These are phyloP conservation scores for Cordia subcordata DNA, from an alignment of 257 asterid genomes.

Conservation along the genomic window DNA sequence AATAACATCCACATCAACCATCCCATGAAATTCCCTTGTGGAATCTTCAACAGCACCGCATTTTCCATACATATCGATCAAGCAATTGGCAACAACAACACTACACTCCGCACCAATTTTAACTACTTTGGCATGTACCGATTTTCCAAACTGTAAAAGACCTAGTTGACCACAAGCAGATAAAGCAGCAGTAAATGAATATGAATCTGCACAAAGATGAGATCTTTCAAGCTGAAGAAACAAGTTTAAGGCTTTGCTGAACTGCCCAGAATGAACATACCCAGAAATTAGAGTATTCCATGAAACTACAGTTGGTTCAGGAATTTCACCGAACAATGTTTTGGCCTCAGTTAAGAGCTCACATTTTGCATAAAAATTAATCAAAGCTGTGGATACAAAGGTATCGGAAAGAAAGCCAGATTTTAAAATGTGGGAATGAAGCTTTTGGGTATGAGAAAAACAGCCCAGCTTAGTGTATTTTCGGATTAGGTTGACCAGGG, in stretches of 20 bases:
- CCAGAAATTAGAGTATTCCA: slow-evolving; percentile 90
- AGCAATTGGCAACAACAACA: slow-evolving; percentile 40
- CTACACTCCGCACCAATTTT: slow-evolving; percentile 48
- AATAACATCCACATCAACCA: slow-evolving; percentile 43
- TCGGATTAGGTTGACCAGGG: slow-evolving; percentile 52
- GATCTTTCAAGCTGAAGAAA: slow-evolving; percentile 53
- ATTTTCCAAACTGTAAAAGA: slow-evolving; percentile 41
- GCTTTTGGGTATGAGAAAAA: slow-evolving; percentile 54
- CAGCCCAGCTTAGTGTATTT: slow-evolving; percentile 31
- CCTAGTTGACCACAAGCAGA: slow-evolving; percentile 64
- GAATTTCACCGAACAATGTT: slow-evolving; percentile 56
- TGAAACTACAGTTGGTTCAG: slow-evolving; percentile 63
- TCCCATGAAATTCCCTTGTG: slow-evolving; percentile 30
- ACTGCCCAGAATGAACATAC: slow-evolving; percentile 57
- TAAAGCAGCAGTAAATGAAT: slow-evolving; percentile 64
- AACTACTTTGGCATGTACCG: slow-evolving; percentile 71
- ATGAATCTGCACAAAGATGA: slow-evolving; percentile 48
- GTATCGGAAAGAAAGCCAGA: slow-evolving; percentile 41
- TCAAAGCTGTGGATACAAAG: slow-evolving; percentile 49
- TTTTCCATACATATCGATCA: slow-evolving; percentile 81
- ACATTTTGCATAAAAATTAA: slow-evolving; percentile 37
- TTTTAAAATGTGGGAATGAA: slow-evolving; percentile 45
- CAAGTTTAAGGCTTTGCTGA: slow-evolving; percentile 41
- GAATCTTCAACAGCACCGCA: slow-evolving; percentile 53
- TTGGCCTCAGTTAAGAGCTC: slow-evolving; percentile 40